These are phyloP conservation scores for Abelmoschus esculentus DNA, from an alignment of 345 rosid species.

Conservation along the genomic window DNA sequence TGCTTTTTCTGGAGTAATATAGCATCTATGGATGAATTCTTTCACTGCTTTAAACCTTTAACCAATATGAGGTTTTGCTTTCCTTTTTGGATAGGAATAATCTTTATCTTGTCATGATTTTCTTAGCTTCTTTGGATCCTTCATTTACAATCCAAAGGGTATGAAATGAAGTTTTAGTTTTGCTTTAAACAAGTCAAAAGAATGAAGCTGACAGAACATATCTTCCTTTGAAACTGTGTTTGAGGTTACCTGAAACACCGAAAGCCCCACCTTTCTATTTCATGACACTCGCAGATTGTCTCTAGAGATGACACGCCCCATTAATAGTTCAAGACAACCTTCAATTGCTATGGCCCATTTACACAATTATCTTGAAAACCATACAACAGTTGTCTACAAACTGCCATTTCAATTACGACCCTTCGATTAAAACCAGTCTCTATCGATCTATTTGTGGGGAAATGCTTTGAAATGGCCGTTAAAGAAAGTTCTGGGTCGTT, in stretches of 20 bases:
- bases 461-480: no score
- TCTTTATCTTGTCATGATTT: neutral
- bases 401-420: no score
- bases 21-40: neutral
- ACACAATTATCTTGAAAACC: conserved; percentile 10
- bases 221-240: neutral
- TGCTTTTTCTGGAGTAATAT: neutral
- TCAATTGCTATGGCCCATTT: conserved; percentile 14
- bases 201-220: neutral
- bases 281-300: no score
- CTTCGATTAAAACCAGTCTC: no score
- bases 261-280: neutral
- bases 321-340: neutral
- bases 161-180: neutral
- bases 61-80: neutral
- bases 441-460: no score
- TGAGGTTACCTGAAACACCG: conserved; percentile 3
- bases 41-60: neutral
- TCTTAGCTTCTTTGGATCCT: neutral
- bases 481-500: no score
- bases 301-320: neutral
- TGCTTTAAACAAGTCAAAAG: neutral
- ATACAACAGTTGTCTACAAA: no score
- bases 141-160: neutral
- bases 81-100: neutral